Evolutionary conservation across 495 filamentous ascomycete genomes (phyloP), one percentile per base, ranked within the genome.

Genomic region (Penicilliopsis zonata): DNA sequence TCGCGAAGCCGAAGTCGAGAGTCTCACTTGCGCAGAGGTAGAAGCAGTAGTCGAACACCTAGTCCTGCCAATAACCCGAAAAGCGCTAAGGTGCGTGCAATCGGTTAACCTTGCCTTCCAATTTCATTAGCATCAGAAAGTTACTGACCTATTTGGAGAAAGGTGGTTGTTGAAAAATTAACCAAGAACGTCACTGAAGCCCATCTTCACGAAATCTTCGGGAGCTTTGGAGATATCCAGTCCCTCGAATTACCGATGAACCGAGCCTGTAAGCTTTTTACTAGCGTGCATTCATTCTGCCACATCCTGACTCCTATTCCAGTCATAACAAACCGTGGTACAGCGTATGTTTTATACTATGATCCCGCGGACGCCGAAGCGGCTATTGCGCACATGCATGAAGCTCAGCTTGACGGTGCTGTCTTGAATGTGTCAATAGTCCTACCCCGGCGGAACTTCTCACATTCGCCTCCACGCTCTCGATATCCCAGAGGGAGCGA

Each of bases 321-420:
- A 94, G 87, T 82, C 61, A 77, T 78, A 45, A 87, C 77, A 29
- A 96, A 95, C 42, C 80, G 87, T 30, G 86, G 92, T 31, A 90
- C 88, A 7, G 92, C 90, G 25, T 99, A 95, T 53, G 86, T 98
- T 31, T 59, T 94, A 18, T 99, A 84, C 55, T 57, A 73, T 27
- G 65, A 77, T 31, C 72, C 85, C 22, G 65, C 74, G 27, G 80
- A 86, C 41, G 92, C 90, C 21, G 85, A 94, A 46, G 65, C 76
- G 12, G 90, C 90, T 15, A 92, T 99, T 42, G 75, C 86, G 28
- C 81, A 94, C 48, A 96, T 99, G 92, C 92, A 99, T 52, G 90
- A 99, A 65, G 85, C 85, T 9, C 84, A 95, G 42, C 61, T 99
- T 26, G 90, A 99, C 59, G 92, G 90, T 23, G 70, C 80, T 10